Evolutionary conservation across 257 asterid species (phyloP).

Genomic region (Gentiana macrophylla): DNA sequence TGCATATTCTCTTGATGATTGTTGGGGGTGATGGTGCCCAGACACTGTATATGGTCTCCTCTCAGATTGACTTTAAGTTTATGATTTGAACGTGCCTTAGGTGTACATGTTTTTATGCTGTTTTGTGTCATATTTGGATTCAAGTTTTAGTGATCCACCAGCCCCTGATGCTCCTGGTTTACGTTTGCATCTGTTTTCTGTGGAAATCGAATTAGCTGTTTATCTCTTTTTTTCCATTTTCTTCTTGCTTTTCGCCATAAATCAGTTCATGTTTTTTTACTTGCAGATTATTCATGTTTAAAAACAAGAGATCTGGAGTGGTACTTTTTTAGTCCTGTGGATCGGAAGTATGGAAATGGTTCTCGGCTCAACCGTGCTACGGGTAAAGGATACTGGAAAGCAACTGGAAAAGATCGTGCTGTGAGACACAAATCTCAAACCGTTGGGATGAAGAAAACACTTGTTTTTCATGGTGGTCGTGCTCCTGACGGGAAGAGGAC

Average conservation of each 20-base stretch:
- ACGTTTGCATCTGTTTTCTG: too few species aligned
- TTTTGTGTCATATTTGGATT: too few species aligned
- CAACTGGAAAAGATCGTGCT: slow-evolving; percentile 75
- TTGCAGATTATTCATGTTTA: slow-evolving; percentile 48
- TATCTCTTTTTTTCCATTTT: not conserved
- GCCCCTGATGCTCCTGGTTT: too few species aligned
- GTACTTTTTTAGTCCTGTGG: slow-evolving; percentile 91
- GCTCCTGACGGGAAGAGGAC: slow-evolving; percentile 92
- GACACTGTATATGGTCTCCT: too few species aligned
- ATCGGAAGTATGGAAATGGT: slow-evolving; percentile 79
- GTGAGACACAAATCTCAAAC: slow-evolving; percentile 54
- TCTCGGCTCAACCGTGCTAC: slow-evolving; percentile 89
- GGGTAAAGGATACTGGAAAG: slow-evolving; percentile 88
- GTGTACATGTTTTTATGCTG: too few species aligned
- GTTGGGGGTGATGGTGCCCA: too few species aligned
- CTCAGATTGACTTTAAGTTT: too few species aligned
- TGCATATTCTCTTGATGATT: too few species aligned
- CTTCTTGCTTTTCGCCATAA: not conserved
- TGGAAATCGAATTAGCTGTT: too few species aligned
- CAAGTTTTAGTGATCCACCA: too few species aligned
- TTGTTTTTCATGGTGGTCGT: slow-evolving; percentile 80
- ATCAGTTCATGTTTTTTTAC: slow-evolving; percentile 4
- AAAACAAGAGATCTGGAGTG: slow-evolving; percentile 81
- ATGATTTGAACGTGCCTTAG: too few species aligned
- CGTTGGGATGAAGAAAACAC: slow-evolving; percentile 84